Evolutionary conservation across 2,329 filamentous ascomycete species (phyloP).

Genomic region (Emmonsiellopsis sp.): DNA sequence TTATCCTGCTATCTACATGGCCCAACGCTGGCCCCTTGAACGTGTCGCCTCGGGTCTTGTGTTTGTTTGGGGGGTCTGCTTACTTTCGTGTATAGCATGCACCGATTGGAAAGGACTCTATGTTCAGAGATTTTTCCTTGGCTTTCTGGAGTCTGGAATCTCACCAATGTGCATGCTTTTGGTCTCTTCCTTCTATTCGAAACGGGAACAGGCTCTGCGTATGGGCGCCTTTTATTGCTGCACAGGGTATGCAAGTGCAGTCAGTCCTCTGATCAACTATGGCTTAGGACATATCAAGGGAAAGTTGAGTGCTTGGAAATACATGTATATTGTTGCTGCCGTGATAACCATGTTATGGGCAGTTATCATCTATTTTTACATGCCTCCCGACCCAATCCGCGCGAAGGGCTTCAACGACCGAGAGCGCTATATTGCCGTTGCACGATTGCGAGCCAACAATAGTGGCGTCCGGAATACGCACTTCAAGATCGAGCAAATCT

Average conservation of each 20-base stretch:
- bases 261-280: constrained; percentile 57
- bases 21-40: constrained; percentile 39
- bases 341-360: constrained; percentile 47
- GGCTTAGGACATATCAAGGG: constrained; percentile 54
- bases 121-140: constrained; percentile 55
- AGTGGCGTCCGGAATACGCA: constrained; percentile 30
- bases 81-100: constrained; percentile 2
- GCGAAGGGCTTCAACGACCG: constrained; percentile 33
- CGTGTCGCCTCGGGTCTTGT: constrained; percentile 31
- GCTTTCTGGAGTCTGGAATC: constrained; percentile 54
- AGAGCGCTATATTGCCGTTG: constrained; percentile 17
- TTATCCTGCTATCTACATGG: constrained; percentile 35
- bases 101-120: constrained; percentile 50
- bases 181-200: constrained; percentile 47
- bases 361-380: constrained; percentile 27
- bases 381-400: constrained; percentile 33
- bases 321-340: constrained; percentile 59
- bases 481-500: constrained; percentile 35
- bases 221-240: constrained; percentile 60
- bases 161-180: constrained; percentile 60
- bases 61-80: constrained; percentile 1
- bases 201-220: constrained; percentile 43
- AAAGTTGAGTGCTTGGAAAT: constrained; percentile 54
- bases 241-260: constrained; percentile 49
- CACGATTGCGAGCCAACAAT: constrained; percentile 19